Evolutionary conservation across 2,329 filamentous ascomycete genomes (phyloP), one percentile per base, ranked within the genome.

Genomic region (Huntiella savannae): DNA sequence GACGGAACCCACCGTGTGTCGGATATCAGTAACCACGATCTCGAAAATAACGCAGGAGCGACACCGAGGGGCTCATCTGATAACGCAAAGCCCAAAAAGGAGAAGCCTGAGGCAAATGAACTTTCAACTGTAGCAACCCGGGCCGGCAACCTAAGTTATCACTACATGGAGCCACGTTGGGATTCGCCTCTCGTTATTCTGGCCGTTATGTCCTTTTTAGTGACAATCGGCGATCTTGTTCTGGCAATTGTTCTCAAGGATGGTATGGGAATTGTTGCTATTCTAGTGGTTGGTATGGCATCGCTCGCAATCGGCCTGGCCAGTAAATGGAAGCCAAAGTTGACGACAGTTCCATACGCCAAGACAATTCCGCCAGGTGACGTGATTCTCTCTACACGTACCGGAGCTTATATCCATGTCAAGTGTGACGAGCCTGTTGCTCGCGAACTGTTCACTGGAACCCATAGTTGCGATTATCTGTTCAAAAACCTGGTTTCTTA

Each of bases 401-500:
- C 72, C 52, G 73, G 73, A 1, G 73, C 70, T 1, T 76, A 78
- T 52, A 56, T 79, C 2, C 59, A 76, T 5, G 60, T 79, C 12
- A 62, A 63, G 40, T 77, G 74, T 54, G 65, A 66, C 4, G 73
- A 78, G 55, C 67, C 74, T 32, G 68, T 78, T 2, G 70, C 73
- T 1, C 65, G 75, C n/a, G 74, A 78, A 55, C 63, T 79, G 0
- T 78, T 77, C 57, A 67, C 65, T 0, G 72, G 72, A 12, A 75
- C 70, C 0, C 73, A 77, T 52, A 67, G 72, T 53, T 78, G 75
- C 56, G 55, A 67, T 22, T 78, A 77, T 53, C 60, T 64, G 17
- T 65, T 76, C 37, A 16, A 34, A 17, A 58, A 58, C 3, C 62
- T 58, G 22, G 59, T 55, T n/a, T 53, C 54, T 1, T 74, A 76